Base-by-base conservation (phyloP, 306 rosid genomes). In the Alnus rubra region DNA sequence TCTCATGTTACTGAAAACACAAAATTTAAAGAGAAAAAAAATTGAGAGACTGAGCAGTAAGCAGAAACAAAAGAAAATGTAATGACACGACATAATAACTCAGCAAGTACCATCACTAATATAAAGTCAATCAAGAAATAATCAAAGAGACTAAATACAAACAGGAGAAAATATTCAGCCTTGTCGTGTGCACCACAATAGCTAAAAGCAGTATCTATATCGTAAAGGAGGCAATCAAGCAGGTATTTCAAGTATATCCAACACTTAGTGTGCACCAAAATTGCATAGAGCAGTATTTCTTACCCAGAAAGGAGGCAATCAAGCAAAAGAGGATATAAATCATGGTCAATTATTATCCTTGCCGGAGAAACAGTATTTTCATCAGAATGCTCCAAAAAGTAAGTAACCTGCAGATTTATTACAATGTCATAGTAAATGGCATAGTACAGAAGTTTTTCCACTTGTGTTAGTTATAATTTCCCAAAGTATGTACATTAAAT, bases 271-370 rank as follows among this genome's bases (percentile, higher is more conserved):
- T 39, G 72, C 70, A 42, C 28, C 72, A 8, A 48, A 67, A 18
- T 42, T 9, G 15, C 28, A 42, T 28, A 73, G 49, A 69, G 9
- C 35, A 31, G 16, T 23, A 64, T 35, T 77, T 80, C 89, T 88
- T 84, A 95, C 99, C 99, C 98, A 55, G 87, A 82, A 54, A 90
- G 62, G 71, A 95, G 92, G 83, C 96, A 92, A 87, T 93, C 93
- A 33, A 95, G 91, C 89, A 95, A 84, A 70, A 90, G 91, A 48
- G 97, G 91, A 87, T 91, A 93, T 70, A 95, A 71, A 80, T 81
- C 83, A 74, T 77, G 54, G 77, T 88, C 94, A 65, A 71, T 28
- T 78, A 95, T 82, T 75, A 91, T 90, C 81, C 50, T 83, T 75
- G 80, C 74, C 47, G 90, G 80, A 84, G 82, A 76, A 49, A 76